These are phyloP conservation scores for Tolypocladium inflatum DNA, from an alignment of 2,329 filamentous ascomycete genomes.

Conservation along the genomic window DNA sequence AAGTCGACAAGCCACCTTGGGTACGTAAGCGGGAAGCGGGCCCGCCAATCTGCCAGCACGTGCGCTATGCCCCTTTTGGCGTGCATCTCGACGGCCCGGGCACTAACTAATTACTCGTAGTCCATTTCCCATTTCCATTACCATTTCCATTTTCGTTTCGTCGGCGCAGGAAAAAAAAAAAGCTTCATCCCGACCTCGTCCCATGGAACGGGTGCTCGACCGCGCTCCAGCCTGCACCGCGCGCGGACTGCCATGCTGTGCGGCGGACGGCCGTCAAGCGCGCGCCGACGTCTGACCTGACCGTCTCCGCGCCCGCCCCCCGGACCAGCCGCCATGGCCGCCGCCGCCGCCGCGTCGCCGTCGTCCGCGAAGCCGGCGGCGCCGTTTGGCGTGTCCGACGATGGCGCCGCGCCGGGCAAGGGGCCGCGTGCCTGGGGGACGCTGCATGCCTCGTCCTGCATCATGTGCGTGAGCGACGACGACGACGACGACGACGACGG, in stretches of 20 bases:
- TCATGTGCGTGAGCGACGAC: constrained; percentile 13
- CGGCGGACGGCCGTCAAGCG: neutral
- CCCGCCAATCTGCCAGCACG: neutral
- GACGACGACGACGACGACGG: neutral
- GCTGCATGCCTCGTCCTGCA: constrained; percentile 24
- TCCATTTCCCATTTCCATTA: no score
- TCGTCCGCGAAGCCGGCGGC: neutral
- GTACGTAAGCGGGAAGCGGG: no score
- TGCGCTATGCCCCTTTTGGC: neutral
- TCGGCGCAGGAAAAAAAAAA: neutral
- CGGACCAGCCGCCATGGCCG: neutral
- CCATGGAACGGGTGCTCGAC: neutral
- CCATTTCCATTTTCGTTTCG: neutral
- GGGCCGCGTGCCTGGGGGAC: constrained; percentile 1
- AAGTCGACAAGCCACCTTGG: no score
- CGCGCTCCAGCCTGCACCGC: neutral
- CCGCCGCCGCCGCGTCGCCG: no score
- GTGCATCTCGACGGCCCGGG: neutral
- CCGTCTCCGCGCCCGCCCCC: neutral
- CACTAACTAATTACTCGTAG: neutral
- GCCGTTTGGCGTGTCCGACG: constrained; percentile 12
- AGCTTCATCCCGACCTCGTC: neutral
- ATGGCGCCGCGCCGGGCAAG: constrained; percentile 10
- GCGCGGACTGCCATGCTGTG: neutral
- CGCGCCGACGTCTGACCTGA: neutral